phyloP scores from a whole-genome alignment of 2,329 filamentous ascomycete species.

The Sporothrix globosa region DNA sequence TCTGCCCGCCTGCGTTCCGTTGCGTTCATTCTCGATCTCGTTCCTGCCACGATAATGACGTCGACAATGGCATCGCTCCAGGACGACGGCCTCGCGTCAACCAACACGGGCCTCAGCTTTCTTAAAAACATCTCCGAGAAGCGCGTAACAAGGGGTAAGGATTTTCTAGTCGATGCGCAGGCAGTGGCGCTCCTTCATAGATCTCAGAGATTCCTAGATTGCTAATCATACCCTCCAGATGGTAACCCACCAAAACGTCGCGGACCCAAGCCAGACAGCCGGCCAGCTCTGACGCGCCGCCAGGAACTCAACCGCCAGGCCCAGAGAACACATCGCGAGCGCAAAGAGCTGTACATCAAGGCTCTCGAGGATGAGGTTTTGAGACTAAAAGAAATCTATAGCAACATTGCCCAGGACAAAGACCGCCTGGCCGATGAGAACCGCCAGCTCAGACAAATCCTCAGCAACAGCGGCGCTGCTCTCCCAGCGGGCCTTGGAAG shows the following conservation, averaged over 20 bases:
- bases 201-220: background rate
- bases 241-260: slow-evolving; percentile 84
- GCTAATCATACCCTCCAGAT: slow-evolving; percentile 55
- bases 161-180: background rate
- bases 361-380: slow-evolving; percentile 89
- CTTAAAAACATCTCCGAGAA: slow-evolving; percentile 72
- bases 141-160: slow-evolving; percentile 72
- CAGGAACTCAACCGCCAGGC: slow-evolving; percentile 96
- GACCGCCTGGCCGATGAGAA: slow-evolving; percentile 79
- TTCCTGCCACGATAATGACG: slow-evolving; percentile 45
- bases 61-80: slow-evolving; percentile 53
- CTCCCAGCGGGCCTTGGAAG: slow-evolving; percentile 35
- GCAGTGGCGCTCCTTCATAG: background rate
- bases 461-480: slow-evolving; percentile 58
- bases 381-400: slow-evolving; percentile 83
- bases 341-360: slow-evolving; percentile 96
- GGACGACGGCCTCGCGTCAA: slow-evolving; percentile 46
- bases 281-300: slow-evolving; percentile 85
- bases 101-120: slow-evolving; percentile 60
- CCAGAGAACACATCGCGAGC: slow-evolving; percentile 90
- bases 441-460: slow-evolving; percentile 64
- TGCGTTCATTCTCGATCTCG: background rate
- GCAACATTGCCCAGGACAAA: slow-evolving; percentile 73
- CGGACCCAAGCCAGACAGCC: slow-evolving; percentile 95
- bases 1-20: background rate